These are phyloP conservation scores for Tylopilus orsonianus DNA, from an alignment of 1,284 basidiomycete genomes.

Conservation along the genomic window DNA sequence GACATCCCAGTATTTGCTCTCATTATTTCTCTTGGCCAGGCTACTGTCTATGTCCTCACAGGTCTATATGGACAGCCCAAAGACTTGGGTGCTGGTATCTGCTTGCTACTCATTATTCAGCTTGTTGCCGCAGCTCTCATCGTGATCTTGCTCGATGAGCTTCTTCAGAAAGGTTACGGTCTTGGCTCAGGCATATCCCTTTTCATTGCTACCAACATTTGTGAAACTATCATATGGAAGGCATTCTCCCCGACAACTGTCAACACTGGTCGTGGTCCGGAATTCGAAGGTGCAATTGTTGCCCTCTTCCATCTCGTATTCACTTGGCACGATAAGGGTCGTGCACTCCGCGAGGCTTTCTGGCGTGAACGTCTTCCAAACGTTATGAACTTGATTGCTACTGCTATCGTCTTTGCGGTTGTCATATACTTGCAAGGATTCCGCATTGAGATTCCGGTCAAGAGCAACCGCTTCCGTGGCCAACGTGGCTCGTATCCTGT, in stretches of 20 bases:
- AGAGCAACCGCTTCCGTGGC: slow-evolving; percentile 94
- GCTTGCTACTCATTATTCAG: slow-evolving; percentile 93
- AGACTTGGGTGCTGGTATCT: slow-evolving; percentile 96
- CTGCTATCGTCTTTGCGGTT: slow-evolving; percentile 86
- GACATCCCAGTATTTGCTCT: slow-evolving; percentile 84
- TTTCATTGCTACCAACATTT: slow-evolving; percentile 99
- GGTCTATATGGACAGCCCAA: slow-evolving; percentile 95
- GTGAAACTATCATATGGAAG: slow-evolving; percentile 99
- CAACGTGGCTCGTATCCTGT: slow-evolving; percentile 95
- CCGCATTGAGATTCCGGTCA: slow-evolving; percentile 98
- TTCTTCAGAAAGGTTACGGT: slow-evolving; percentile 98
- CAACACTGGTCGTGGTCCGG: slow-evolving; percentile 97
- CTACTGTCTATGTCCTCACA: slow-evolving; percentile 96
- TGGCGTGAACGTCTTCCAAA: slow-evolving; percentile 97
- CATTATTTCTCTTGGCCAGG: slow-evolving; percentile 95
- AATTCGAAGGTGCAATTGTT: slow-evolving; percentile 97
- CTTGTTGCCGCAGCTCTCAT: slow-evolving; percentile 93
- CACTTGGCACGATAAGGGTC: slow-evolving; percentile 98
- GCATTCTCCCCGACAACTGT: slow-evolving; percentile 97
- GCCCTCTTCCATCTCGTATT: slow-evolving; percentile 97
- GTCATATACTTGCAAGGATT: slow-evolving; percentile 99
- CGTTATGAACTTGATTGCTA: slow-evolving; percentile 96
- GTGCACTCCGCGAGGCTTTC: slow-evolving; percentile 96
- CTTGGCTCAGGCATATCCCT: slow-evolving; percentile 98
- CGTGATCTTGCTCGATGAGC: slow-evolving; percentile 97